phyloP scores from a whole-genome alignment of 805 yeast species.

The Pichia rugopelliculosa region DNA sequence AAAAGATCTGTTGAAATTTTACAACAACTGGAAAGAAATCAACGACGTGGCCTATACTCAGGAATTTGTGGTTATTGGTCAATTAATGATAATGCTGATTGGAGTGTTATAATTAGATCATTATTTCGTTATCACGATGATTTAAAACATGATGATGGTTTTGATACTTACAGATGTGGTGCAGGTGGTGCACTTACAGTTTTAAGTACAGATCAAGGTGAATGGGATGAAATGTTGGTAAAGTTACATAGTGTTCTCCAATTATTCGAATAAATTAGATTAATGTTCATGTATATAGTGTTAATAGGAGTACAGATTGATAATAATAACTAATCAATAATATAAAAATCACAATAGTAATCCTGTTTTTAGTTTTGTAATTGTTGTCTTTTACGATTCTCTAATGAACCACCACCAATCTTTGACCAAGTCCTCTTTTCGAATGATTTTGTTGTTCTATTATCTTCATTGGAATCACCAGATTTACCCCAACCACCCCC shows the following conservation, averaged over 20 bases:
- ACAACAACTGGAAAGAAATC: constrained; percentile 46
- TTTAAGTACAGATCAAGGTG: constrained; percentile 72
- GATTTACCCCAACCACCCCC: constrained; percentile 71
- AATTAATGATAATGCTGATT: constrained; percentile 76
- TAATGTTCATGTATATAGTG: not conserved
- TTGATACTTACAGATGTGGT: constrained; percentile 70
- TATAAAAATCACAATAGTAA: no score
- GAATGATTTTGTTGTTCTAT: no score
- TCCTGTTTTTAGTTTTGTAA: constrained; percentile 21
- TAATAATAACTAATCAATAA: no score
- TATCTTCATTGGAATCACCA: constrained; percentile 1
- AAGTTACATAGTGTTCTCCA: constrained; percentile 78
- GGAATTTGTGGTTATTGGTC: constrained; percentile 98
- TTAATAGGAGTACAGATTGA: not conserved
- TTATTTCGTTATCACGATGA: constrained; percentile 59
- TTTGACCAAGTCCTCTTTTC: constrained; percentile 10
- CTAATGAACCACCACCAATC: constrained; percentile 28
- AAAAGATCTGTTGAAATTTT: constrained; percentile 82
- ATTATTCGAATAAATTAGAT: constrained; percentile 37
- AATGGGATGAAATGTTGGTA: constrained; percentile 84
- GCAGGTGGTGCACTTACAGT: constrained; percentile 99
- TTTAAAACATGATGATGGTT: constrained; percentile 12
- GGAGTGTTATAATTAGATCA: constrained; percentile 93
- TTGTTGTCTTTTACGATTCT: constrained; percentile 26
- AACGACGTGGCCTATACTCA: constrained; percentile 78